Evolutionary conservation across 2,329 filamentous ascomycete genomes (phyloP), one percentile per base, ranked within the genome.

Genomic region (Hypoxylon sp.): DNA sequence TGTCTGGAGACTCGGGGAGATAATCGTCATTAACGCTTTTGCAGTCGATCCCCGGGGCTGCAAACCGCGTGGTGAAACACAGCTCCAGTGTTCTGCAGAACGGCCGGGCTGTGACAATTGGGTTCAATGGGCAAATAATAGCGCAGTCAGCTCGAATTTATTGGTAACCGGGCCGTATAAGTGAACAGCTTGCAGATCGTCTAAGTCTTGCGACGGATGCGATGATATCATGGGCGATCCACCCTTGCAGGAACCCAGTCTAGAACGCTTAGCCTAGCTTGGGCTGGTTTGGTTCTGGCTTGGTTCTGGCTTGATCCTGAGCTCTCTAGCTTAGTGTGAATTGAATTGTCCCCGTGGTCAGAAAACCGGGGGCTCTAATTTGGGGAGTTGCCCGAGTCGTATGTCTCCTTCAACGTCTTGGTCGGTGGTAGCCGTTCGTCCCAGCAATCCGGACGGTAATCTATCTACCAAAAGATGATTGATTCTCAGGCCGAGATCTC

Each of bases 201-300:
- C 60, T 62, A 67, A 47, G 53, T 65, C 39, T 65, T 67, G 48
- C 60, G 57, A 63, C 56, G 56, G 61, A 51, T 56, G 71, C 65
- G 62, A 72, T 75, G 74, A 76, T 70, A 72, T 76, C 74, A 76
- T 74, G 39, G 50, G 53, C 52, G 67, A 65, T 69, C 68, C 64
- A 74, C 69, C 67, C 54, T 35, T 61, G 65, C 29, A 67, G 52
- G 29, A 64, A 61, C 37, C 61, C 56, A 70, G 67, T 69, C 70
- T 70, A 73, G 68, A 62, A 55, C 62, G 26, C 31, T 60, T 42
- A 54, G 46, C 46, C 54, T 56, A 44, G n/a, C 39, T 44, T 22
- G 39, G 39, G 19, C 46, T 33, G 22, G 50, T 33, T 60, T 63
- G 63, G 46, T 60, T 31, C 46, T 64, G 48, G 24, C 42, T 55